Base-by-base conservation (phyloP, 371 early-diverging fungal genomes). In the Basidiobolus heterosporus region DNA sequence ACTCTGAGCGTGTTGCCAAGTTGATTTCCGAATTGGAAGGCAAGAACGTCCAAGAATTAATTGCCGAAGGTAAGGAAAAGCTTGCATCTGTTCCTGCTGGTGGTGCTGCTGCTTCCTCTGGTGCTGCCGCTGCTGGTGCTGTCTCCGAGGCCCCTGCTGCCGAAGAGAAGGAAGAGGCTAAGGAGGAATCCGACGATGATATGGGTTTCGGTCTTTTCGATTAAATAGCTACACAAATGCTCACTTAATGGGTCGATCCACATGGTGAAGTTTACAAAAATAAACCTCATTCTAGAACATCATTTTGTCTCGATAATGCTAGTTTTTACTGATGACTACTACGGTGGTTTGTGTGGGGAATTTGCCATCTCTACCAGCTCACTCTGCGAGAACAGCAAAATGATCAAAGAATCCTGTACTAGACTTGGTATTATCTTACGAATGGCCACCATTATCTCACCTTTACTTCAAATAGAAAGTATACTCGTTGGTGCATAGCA, bases 41-140 rank as follows among this genome's bases (percentile, higher is more conserved):
- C 66, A 96, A 96, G 88, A 62, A 75, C 62, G 63, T 91, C 62
- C 72, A 72, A 55, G 83, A 87, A 66, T 76, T 78, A 65, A 49
- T 44, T 36, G 85, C 80, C 56, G 88, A 85, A 63, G 96, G 96
- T 65, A 53, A 70, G 57, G 57, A 72, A 63, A 95, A 95, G 85
- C 78, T 95, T 54, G 80, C 93, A 49, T 82, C 91, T 60, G 83
- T 93, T 59, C 91, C 94, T 58, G 53, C 84, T 57, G 85, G 82
- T 65, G 90, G 85, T 65, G 89, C 73, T 63, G 82, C 66, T 54
- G 70, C 77, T 55, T 73, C 80, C 38, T 50, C 45, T 42, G 59
- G 53, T 23, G 62, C 47, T 36, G 62, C 44, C 50, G 57, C 56
- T 41, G 76, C 68, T 48, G 59, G 59, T 49, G 57, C 60, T 49